Percentiles rank a stretch among this genome's conserved stretches.
These are phyloP conservation scores for Prunus fruticosa DNA, from an alignment of 306 rosid species.

Conservation along the genomic window DNA sequence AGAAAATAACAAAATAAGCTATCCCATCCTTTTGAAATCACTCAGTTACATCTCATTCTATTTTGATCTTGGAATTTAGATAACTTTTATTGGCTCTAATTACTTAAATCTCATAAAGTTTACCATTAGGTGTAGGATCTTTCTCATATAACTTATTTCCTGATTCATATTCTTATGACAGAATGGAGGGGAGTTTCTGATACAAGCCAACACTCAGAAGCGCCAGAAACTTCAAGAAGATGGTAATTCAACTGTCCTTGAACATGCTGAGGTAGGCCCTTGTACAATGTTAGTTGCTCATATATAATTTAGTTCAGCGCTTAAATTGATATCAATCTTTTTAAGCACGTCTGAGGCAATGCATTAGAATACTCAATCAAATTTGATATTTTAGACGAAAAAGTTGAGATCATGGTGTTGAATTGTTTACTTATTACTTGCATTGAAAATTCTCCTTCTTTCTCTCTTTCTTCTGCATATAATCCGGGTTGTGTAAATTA, in stretches of 20 bases:
- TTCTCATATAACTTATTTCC: background rate
- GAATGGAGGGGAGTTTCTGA: slow-evolving; percentile 70
- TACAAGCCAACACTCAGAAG: slow-evolving; percentile 90
- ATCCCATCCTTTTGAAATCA: background rate
- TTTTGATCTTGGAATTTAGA: slow-evolving; percentile 1
- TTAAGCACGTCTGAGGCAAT: background rate
- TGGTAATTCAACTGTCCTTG: slow-evolving; percentile 43
- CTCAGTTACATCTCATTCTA: background rate
- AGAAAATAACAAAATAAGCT: background rate
- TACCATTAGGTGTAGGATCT: background rate
- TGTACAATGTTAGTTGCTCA: slow-evolving; percentile 10
- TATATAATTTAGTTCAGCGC: background rate
- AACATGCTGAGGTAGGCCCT: slow-evolving; percentile 68
- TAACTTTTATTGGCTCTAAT: background rate
- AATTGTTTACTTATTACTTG: background rate
- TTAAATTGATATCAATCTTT: background rate
- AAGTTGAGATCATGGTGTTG: slow-evolving; percentile 1
- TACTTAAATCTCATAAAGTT: background rate
- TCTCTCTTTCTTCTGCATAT: background rate
- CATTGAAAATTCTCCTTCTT: background rate
- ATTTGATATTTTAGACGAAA: background rate
- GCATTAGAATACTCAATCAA: background rate
- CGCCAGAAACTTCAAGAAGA: slow-evolving; percentile 63
- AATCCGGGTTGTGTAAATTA: background rate
- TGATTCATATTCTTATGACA: slow-evolving; percentile 20